A percentile compares a stretch with the other conserved stretches of the same genome.
phyloP scores from a whole-genome alignment of 768 basidiomycete genomes.

The Suillus occidentalis region DNA sequence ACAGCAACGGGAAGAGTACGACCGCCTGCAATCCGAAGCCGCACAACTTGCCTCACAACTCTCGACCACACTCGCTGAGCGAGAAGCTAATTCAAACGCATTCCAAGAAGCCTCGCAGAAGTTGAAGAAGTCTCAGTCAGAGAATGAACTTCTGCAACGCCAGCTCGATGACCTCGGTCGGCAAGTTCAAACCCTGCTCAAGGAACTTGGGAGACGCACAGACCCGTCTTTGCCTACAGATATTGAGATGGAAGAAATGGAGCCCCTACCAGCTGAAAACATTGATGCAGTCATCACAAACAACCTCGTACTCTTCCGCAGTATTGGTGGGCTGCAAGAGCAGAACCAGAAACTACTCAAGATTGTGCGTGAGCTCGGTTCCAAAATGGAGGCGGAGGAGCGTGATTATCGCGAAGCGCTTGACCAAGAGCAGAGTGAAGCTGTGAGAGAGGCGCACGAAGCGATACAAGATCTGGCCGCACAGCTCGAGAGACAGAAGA shows the following conservation, averaged over 20 bases:
- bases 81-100: conserved; percentile 59
- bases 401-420: conserved; percentile 68
- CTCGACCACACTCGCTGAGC: conserved; percentile 68
- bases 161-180: conserved; percentile 82
- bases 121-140: conserved; percentile 52
- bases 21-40: conserved; percentile 77
- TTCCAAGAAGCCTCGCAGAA: conserved; percentile 67
- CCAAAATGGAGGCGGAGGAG: conserved; percentile 85
- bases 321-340: conserved; percentile 76
- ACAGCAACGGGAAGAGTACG: conserved; percentile 89
- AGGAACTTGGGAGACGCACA: conserved; percentile 77
- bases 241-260: conserved; percentile 52
- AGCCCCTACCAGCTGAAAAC: conserved; percentile 47
- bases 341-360: conserved; percentile 90
- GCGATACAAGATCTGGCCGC: conserved; percentile 77
- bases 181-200: conserved; percentile 79
- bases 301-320: conserved; percentile 84
- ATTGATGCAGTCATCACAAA: conserved; percentile 85
- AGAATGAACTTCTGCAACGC: conserved; percentile 67
- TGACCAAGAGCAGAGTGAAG: conserved; percentile 74
- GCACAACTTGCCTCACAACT: conserved; percentile 80
- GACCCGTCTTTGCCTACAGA: conserved; percentile 81
- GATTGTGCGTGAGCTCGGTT: conserved; percentile 79
- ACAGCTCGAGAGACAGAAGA: conserved; percentile 79
- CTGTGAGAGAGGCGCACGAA: conserved; percentile 85